Evolutionary conservation across 1,284 basidiomycete species (phyloP), one percentile per base, ranked within the genome.

Genomic region (Sparassis latifolia): DNA sequence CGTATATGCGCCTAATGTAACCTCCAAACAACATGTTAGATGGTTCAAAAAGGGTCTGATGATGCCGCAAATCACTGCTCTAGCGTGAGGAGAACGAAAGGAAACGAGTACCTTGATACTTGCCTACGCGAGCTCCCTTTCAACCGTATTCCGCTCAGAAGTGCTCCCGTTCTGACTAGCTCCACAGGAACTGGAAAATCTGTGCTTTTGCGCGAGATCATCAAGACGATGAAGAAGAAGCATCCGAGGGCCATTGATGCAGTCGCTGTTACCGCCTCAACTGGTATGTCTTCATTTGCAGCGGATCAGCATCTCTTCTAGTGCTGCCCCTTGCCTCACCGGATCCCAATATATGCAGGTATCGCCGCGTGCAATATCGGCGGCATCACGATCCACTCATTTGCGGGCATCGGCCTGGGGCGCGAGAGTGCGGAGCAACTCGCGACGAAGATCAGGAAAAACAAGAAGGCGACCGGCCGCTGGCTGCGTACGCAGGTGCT

Each of bases 341-440:
- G 20, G 20, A 20, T 20, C 20, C 20, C 45, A 28, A 32, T 44
- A 30, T 40, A 10, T 40, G 66, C 71, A 62, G 88, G 94, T 45
- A 94, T 97, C 55, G 93, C 94, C 0, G 89, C 88, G 5, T 89
- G 91, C 66, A 94, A 95, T 61, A 91, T 97, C 50, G 92, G 89
- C 5, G 93, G 94, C 40, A 77, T 83, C 30, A 97, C 94, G 0
- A 72, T 97, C 20, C 94, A 97, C 67, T 93, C 90, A 2, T 97
- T 93, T 69, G 86, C 90, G 7, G 85, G 94, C 0, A 87, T 94
- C 50, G 92, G 93, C 0, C 72, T 97, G 2, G 93, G 89, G 2
- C 70, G 78, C 7, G 89, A 89, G 33, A 56, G 69, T 2, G 72
- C 73, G 0, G 71, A 82, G 0, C 71, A 76, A 1, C 75, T 93